A percentile compares a stretch with the other conserved stretches of the same genome.
phyloP scores from a whole-genome alignment of 371 early-diverging fungal species.

The Chytridiales sp. region DNA sequence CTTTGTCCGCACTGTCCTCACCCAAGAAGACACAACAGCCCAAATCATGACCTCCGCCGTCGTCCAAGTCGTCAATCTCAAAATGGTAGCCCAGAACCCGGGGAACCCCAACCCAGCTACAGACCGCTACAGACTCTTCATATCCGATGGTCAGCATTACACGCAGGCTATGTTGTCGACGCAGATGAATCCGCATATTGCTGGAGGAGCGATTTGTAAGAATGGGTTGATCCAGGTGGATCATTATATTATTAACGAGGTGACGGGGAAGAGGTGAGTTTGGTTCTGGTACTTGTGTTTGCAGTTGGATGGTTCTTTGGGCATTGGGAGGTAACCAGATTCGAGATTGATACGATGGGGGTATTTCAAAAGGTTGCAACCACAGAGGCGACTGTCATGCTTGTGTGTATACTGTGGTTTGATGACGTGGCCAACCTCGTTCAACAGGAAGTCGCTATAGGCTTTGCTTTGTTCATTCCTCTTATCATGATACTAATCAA shows the following conservation, averaged over 20 bases:
- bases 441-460: too few relatives aligned
- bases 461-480: too few relatives aligned
- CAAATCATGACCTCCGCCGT: neutral
- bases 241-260: constrained; percentile 54
- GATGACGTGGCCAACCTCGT: too few relatives aligned
- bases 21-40: neutral
- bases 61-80: constrained; percentile 65
- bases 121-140: constrained; percentile 36
- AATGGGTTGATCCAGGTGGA: constrained; percentile 54
- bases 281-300: neutral
- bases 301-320: neutral
- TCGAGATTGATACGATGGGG: neutral
- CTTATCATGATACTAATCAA: too few relatives aligned
- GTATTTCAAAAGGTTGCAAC: neutral
- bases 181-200: constrained; percentile 52
- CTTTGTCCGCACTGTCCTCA: neutral
- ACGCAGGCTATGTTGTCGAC: constrained; percentile 62
- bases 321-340: neutral
- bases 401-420: too few relatives aligned
- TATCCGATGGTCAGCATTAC: neutral
- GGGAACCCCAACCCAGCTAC: constrained; percentile 34
- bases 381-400: neutral
- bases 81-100: constrained; percentile 27
- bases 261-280: constrained; percentile 52
- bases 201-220: constrained; percentile 47